Evolutionary conservation across 2,329 filamentous ascomycete genomes (phyloP).

Genomic region (Coniochaeta sp.): DNA sequence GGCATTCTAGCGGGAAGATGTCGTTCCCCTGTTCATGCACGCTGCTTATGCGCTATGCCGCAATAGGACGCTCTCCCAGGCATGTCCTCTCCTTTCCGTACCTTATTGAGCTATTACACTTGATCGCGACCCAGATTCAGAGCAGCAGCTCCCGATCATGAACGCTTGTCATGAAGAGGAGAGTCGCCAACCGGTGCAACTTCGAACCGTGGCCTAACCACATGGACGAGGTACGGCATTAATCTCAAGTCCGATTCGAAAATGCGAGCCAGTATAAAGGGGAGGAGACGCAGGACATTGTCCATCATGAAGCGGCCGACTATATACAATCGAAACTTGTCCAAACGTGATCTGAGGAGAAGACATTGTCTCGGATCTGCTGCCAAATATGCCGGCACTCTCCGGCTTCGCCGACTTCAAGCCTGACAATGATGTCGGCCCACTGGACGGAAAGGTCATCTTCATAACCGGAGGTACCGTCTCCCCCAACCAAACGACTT

Average conservation of each 20-base stretch:
- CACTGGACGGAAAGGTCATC: slow-evolving; percentile 29
- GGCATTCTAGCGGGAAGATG: not conserved
- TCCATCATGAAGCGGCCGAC: not conserved
- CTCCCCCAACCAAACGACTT: too few relatives aligned
- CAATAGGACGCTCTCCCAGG: not conserved
- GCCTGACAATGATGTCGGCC: slow-evolving; percentile 26
- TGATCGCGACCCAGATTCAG: too few relatives aligned
- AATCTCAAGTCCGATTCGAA: not conserved
- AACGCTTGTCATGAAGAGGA: not conserved
- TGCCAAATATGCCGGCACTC: slow-evolving; percentile 8
- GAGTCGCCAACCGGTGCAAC: not conserved
- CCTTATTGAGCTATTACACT: too few relatives aligned
- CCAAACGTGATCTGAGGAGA: too few relatives aligned
- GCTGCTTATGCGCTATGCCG: slow-evolving; percentile 1
- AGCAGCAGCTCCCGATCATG: not conserved
- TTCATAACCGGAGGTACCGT: slow-evolving; percentile 32
- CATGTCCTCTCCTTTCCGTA: too few relatives aligned
- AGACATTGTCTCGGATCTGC: not conserved
- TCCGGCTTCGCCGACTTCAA: slow-evolving; percentile 17
- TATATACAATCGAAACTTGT: too few relatives aligned
- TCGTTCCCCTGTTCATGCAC: not conserved
- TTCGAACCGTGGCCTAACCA: not conserved
- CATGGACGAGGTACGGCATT: not conserved
- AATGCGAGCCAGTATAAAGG: not conserved
- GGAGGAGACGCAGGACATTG: not conserved